Conservation (phyloP, 2,329 filamentous ascomycete species). For the Alternaria atra region DNA sequence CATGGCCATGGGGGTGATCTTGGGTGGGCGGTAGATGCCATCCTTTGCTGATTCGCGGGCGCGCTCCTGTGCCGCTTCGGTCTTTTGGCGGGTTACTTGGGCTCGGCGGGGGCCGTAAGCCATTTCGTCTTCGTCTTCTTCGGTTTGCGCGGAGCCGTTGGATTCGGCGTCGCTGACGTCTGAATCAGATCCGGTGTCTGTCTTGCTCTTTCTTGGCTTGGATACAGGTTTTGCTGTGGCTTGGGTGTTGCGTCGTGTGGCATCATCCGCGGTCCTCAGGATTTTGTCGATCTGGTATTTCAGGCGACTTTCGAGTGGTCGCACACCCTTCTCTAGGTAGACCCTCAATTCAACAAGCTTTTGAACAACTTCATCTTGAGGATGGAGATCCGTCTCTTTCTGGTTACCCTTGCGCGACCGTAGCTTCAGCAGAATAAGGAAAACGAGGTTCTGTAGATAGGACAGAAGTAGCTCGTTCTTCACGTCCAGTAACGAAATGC, state of each 20-base stretch:
- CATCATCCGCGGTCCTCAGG: constrained; percentile 83
- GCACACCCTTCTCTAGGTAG: constrained; percentile 91
- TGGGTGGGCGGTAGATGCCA: constrained; percentile 88
- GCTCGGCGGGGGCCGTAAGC: constrained; percentile 69
- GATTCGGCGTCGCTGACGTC: constrained; percentile 53
- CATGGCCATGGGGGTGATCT: constrained; percentile 87
- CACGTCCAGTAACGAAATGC: constrained; percentile 91
- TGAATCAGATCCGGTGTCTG: constrained; percentile 52
- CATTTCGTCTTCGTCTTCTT: constrained; percentile 64
- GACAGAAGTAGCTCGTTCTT: constrained; percentile 98
- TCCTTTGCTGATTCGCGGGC: constrained; percentile 55
- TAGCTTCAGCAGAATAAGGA: constrained; percentile 83
- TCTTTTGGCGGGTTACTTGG: constrained; percentile 50
- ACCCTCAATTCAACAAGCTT: constrained; percentile 92
- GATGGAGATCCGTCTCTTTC: constrained; percentile 51
- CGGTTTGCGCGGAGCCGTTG: constrained; percentile 37
- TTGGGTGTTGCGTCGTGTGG: constrained; percentile 49
- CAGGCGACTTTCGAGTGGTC: constrained; percentile 86
- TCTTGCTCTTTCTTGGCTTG: constrained; percentile 44
- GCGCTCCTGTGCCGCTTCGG: constrained; percentile 26
- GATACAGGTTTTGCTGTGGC: constrained; percentile 21
- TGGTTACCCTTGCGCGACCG: constrained; percentile 50
- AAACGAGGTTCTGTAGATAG: constrained; percentile 93
- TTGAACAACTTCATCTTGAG: constrained; percentile 75
- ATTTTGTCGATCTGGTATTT: constrained; percentile 98